Percentiles rank a stretch among this genome's conserved stretches.
These are phyloP conservation scores for Daedaleopsis nitida DNA, from an alignment of 768 basidiomycete species.

Conservation along the genomic window DNA sequence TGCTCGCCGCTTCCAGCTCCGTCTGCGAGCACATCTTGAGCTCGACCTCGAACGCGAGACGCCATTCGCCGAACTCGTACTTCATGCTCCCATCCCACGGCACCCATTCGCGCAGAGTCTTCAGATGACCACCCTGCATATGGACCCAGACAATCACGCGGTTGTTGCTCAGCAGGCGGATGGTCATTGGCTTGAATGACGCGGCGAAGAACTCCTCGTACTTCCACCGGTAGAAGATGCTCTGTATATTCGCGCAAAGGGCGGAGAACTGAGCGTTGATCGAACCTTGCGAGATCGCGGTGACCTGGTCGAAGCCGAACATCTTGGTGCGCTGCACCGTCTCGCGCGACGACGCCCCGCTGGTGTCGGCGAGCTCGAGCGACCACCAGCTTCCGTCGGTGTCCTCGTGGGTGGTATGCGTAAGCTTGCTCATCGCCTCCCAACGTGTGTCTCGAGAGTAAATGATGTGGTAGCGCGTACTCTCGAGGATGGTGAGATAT, in stretches of 20 bases:
- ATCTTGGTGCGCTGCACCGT: slow-evolving; percentile 24
- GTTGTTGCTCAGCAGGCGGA: slow-evolving; percentile 27
- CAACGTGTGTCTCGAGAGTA: slow-evolving; percentile 20
- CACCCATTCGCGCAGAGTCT: slow-evolving; percentile 19
- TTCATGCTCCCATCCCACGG: slow-evolving; percentile 18
- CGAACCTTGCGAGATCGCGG: slow-evolving; percentile 29
- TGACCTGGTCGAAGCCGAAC: slow-evolving; percentile 30
- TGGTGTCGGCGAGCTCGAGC: slow-evolving; percentile 8
- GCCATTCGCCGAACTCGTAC: slow-evolving; percentile 26
- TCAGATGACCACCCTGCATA: slow-evolving; percentile 24
- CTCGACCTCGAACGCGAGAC: slow-evolving; percentile 33
- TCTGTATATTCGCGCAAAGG: slow-evolving; percentile 17
- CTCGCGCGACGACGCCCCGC: slow-evolving; percentile 11
- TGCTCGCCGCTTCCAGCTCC: slow-evolving; percentile 15
- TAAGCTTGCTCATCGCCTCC: slow-evolving; percentile 13
- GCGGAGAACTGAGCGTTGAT: slow-evolving; percentile 28
- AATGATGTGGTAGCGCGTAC: slow-evolving; percentile 26
- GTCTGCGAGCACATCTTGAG: slow-evolving; percentile 24
- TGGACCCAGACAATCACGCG: slow-evolving; percentile 28
- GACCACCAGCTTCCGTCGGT: slow-evolving; percentile 17
- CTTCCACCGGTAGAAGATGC: slow-evolving; percentile 16
- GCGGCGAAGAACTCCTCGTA: slow-evolving; percentile 25
- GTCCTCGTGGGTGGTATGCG: not conserved
- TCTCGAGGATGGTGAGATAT: slow-evolving; percentile 31
- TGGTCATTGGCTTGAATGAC: slow-evolving; percentile 24